Base-by-base conservation (phyloP, 1,284 basidiomycete genomes). In the Naganishia sp. region DNA sequence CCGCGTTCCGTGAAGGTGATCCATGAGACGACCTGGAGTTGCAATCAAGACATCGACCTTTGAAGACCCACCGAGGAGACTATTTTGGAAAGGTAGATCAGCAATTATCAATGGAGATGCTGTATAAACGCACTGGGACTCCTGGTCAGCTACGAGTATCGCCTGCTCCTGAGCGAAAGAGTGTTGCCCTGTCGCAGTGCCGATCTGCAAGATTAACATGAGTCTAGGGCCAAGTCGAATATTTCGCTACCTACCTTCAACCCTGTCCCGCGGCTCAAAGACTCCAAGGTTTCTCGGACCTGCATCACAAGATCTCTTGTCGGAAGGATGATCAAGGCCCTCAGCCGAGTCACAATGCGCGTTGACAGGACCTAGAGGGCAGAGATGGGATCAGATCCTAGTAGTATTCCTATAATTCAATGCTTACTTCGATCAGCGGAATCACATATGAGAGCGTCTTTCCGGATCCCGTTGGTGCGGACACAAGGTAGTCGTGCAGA, bases 401-500 rank as follows among this genome's bases (percentile, higher is more conserved):
- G 1, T 6, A 6, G 44, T 49, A 55, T 63, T 60, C 44, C 65
- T 55, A 5, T 68, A 56, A 61, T 65, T 53, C 21, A 65, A 57
- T 31, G 65, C 80, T 67, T 70, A 89, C 90, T 83, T 98, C 92
- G 33, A 97, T 83, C 63, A 98, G 90, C 1, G 95, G 95, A 21
- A 98, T 81, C 4, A 89, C 89, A 79, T 99, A 99, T 15, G 93
- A 91, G 23, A 99, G 83, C 0, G 95, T 99, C 81, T 99, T 99
- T 0, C 95, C 95, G 72, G 92, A 94, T 39, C 95, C 95, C 0
- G 95, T 99, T 0, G 96, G 96, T 1, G 96, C 96, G 6, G 93
- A 96, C n/a, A 96, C 90, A 73, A 94, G 95, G 10, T 94, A 84
- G 78, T 99, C 96, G 48, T 84, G 84, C 28, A 88, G 88, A 31